Evolutionary conservation across 2,329 filamentous ascomycete genomes (phyloP), one percentile per base, ranked within the genome.

Genomic region (Botrytis hyacinthi): DNA sequence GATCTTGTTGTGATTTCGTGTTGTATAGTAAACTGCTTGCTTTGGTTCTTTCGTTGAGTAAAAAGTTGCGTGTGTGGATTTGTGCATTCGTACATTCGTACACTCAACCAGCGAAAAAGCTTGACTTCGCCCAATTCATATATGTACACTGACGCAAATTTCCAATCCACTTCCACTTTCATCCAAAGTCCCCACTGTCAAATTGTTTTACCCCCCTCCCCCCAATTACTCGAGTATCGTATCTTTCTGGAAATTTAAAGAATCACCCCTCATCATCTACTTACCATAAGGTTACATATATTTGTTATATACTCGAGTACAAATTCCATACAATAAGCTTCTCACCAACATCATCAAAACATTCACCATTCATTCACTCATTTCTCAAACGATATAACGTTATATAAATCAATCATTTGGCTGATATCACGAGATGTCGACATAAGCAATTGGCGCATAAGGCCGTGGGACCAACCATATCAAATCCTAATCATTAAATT

Each of bases 141-240:
- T 32, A 65, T 65, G 62, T 65, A 65, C 62, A 46, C 62, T 65
- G 62, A 46, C 62, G 62, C 62, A 65, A 46, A 46, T 29, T 32
- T 63, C n/a, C 14, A 54, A 6, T n/a, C 48, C 48, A 40, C 37
- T 40, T 42, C 40, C 61, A 44, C 37, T 44, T 44, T 63, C 61
- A 29, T 63, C 40, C 61, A 1, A 44, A 63, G 40, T 63, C 40
- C 40, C 61, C 61, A 42, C 61, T 29, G 37, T 63, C 61, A 44
- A 29, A 42, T 62, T 40, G 37, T 9, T 9, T 42, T 62, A n/a
- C 22, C 46, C 46, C 46, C 46, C 46, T 3, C 48, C 40, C 40
- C 61, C 35, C 59, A n/a, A n/a, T 40, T 14, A 32, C 61, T 51
- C 48, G 48, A 51, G 10, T 3, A 7, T 51, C 40, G 26, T 14